phyloP scores from a whole-genome alignment of 768 basidiomycete species.

The Rickenella mellea region DNA sequence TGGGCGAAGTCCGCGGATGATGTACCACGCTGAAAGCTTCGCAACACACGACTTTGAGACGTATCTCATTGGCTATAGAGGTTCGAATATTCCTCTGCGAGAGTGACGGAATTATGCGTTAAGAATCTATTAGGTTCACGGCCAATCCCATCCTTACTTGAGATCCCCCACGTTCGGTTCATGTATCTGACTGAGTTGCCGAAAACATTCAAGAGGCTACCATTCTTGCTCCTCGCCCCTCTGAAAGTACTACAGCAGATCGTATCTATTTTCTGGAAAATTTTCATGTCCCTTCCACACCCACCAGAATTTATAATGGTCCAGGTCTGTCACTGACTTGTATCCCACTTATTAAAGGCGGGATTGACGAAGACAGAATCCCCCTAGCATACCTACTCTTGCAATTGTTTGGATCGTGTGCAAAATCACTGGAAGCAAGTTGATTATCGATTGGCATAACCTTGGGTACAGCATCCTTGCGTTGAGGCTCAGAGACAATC shows the following conservation, averaged over 20 bases:
- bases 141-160: slow-evolving; percentile 64
- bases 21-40: slow-evolving; percentile 96
- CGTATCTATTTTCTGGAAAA: slow-evolving; percentile 45
- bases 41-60: slow-evolving; percentile 71
- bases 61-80: slow-evolving; percentile 77
- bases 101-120: neutral
- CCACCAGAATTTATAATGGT: slow-evolving; percentile 82
- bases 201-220: slow-evolving; percentile 36
- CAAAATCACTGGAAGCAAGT: slow-evolving; percentile 59
- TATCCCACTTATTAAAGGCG: neutral
- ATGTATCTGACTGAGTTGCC: slow-evolving; percentile 64
- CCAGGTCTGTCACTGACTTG: slow-evolving; percentile 49
- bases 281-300: slow-evolving; percentile 49
- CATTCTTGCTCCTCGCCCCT: slow-evolving; percentile 69
- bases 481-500: slow-evolving; percentile 60
- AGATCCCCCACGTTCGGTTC: slow-evolving; percentile 53
- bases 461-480: slow-evolving; percentile 90
- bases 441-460: slow-evolving; percentile 99
- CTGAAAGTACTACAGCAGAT: slow-evolving; percentile 73
- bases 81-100: slow-evolving; percentile 29
- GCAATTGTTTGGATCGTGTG: slow-evolving; percentile 73
- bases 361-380: slow-evolving; percentile 52
- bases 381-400: slow-evolving; percentile 91
- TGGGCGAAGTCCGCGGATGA: slow-evolving; percentile 93
- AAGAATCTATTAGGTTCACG: slow-evolving; percentile 47